Evolutionary conservation across 1,139 yeast genomes (phyloP).

Genomic region (Kodamaea alishanica): DNA sequence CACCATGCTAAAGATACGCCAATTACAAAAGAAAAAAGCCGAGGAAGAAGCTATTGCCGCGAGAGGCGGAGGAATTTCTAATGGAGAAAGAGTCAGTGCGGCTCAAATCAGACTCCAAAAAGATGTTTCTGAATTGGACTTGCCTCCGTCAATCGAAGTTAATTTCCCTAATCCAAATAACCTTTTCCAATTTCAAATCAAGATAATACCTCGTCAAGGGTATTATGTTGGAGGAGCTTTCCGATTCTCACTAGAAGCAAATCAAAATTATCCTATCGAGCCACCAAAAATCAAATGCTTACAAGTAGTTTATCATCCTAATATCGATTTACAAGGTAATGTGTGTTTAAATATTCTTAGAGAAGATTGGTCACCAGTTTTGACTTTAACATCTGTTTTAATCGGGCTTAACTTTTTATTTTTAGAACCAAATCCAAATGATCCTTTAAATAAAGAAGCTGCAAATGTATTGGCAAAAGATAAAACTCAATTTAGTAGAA

Average conservation of each 20-base stretch:
- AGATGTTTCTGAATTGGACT: conserved; percentile 65
- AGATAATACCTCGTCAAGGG: conserved; percentile 75
- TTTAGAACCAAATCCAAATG: conserved; percentile 86
- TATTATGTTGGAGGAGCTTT: conserved; percentile 69
- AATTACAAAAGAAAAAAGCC: conserved; percentile 56
- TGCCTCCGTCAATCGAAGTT: conserved; percentile 62
- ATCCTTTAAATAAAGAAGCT: conserved; percentile 89
- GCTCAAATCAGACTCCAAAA: conserved; percentile 55
- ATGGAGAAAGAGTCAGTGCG: conserved; percentile 34
- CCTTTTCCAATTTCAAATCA: conserved; percentile 58
- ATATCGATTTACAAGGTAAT: conserved; percentile 85
- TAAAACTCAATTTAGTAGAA: conserved; percentile 50
- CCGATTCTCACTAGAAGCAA: conserved; percentile 59
- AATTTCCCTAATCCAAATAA: conserved; percentile 54
- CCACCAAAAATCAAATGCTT: conserved; percentile 82
- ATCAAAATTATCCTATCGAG: conserved; percentile 80
- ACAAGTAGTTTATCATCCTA: conserved; percentile 84
- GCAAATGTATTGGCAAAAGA: conserved; percentile 69
- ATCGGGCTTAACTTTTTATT: conserved; percentile 85
- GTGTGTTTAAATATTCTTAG: conserved; percentile 86
- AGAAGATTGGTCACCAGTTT: conserved; percentile 96
- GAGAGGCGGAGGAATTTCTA: conserved; percentile 4
- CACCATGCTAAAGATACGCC: conserved; percentile 47
- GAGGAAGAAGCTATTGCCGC: conserved; percentile 33
- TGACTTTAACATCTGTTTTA: conserved; percentile 74